Percentiles rank a stretch among this genome's conserved stretches.
phyloP scores from a whole-genome alignment of 2,329 filamentous ascomycete species.

The Cercospora sp. region DNA sequence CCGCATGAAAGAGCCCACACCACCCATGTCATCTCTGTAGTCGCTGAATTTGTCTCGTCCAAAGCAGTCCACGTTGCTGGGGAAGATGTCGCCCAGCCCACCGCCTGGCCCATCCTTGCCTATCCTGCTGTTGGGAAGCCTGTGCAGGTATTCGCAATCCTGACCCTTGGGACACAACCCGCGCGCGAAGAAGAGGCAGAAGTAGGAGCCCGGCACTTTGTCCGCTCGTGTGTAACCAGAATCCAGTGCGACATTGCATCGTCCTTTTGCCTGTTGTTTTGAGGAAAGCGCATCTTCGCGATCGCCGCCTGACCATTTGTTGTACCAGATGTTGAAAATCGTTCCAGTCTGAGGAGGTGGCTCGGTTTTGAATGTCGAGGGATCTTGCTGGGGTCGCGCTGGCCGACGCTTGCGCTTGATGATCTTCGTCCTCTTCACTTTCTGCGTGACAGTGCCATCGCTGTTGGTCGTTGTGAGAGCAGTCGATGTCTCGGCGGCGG shows the following conservation, averaged over 20 bases:
- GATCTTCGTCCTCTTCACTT: conserved; percentile 82
- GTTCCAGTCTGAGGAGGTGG: conserved; percentile 90
- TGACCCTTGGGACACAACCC: conserved; percentile 80
- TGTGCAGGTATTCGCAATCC: conserved; percentile 92
- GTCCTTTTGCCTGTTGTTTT: conserved; percentile 76
- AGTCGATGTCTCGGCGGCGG: conserved; percentile 20
- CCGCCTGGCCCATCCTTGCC: conserved; percentile 37
- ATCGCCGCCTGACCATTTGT: conserved; percentile 96
- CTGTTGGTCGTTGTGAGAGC: conserved; percentile 29
- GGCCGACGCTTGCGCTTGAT: conserved; percentile 88
- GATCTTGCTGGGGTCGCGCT: conserved; percentile 86
- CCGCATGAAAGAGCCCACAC: conserved; percentile 88
- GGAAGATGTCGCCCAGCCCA: conserved; percentile 79
- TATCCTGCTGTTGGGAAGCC: conserved; percentile 64
- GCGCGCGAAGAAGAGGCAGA: conserved; percentile 90
- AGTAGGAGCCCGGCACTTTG: conserved; percentile 66
- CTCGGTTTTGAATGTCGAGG: conserved; percentile 77
- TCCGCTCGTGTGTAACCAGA: conserved; percentile 54
- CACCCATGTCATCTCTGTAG: conserved; percentile 97
- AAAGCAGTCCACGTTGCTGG: conserved; percentile 93
- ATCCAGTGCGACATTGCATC: conserved; percentile 80
- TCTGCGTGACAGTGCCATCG: conserved; percentile 42
- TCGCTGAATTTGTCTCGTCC: conserved; percentile 89
- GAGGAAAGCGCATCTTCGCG: conserved; percentile 87
- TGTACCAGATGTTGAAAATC: conserved; percentile 98